phyloP scores from a whole-genome alignment of 2,329 filamentous ascomycete genomes.

The Capronia epimyces region DNA sequence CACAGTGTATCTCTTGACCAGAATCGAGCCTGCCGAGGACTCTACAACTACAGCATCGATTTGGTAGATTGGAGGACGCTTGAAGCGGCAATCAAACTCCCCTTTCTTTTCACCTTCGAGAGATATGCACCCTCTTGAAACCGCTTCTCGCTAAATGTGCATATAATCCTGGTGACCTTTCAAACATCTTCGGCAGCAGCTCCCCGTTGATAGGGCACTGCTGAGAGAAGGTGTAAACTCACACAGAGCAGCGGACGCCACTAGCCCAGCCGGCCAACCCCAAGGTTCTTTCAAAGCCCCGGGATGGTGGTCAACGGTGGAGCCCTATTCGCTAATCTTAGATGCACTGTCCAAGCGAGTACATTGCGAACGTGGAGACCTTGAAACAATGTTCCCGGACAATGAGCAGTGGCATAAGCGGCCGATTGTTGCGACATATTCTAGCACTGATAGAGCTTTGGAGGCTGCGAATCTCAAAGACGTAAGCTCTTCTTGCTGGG shows the following conservation, averaged over 20 bases:
- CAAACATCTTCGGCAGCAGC: neutral
- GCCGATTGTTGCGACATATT: neutral
- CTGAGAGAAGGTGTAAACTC: neutral
- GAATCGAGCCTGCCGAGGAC: too few relatives aligned
- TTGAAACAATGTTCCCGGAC: neutral
- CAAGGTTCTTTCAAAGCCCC: neutral
- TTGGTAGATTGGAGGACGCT: too few relatives aligned
- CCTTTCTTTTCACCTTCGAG: neutral
- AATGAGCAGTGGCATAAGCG: neutral
- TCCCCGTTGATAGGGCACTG: neutral
- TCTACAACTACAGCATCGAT: neutral
- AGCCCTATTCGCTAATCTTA: conserved; percentile 16
- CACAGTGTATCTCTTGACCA: too few relatives aligned
- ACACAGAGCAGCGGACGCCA: neutral
- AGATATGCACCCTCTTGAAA: neutral
- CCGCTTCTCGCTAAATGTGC: neutral
- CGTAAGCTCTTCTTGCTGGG: neutral
- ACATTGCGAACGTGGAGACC: neutral
- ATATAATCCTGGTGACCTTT: neutral
- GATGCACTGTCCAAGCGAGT: conserved; percentile 4
- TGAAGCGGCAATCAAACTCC: too few relatives aligned
- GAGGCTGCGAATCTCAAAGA: neutral
- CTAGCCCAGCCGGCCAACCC: neutral
- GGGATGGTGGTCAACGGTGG: conserved; percentile 6
- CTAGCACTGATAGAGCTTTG: neutral